Base-by-base conservation (phyloP, 1,284 basidiomycete genomes). In the Blastosporella zonata region DNA sequence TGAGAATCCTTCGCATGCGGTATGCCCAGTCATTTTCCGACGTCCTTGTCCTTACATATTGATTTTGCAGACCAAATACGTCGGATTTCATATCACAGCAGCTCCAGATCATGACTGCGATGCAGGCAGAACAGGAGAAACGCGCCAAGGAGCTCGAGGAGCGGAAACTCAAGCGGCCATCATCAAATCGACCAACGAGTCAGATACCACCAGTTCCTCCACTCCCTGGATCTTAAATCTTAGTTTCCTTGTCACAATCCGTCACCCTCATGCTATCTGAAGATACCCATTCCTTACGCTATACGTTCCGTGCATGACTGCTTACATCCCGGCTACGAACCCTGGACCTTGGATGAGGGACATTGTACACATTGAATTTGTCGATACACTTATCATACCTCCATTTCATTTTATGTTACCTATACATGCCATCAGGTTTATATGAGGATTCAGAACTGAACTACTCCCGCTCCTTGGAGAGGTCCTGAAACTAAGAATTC, bases 1-100 rank as follows among this genome's bases (percentile, higher is more conserved):
- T 97, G 76, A 77, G 92, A 47, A 95, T 97, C 58, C 73, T 97
- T 41, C 79, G 94, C 27, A 96, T 97, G 93, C 78, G 93, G 93
- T 92, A 60, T 42, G 82, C 70, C 10, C 23, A 9, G 29, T 31
- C 29, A 9, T 6, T 40, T 48, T 38, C 9, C 25, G 33, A 9
- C n/a, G 38, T 8, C 18, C 31, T 46, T 39, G 10, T 25, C 38
- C 8, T 21, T 40, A 48, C 39, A 53, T 44, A 50, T n/a, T 35
- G 45, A 43, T 12, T n/a, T 46, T 6, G 29, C 62, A 91, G 91
- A 59, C 75, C 84, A 13, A 82, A 84, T 23, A 94, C 93, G 6
- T 81, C 82, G 28, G 93, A 96, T 50, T 97, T 97, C 65, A 85
- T 97, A 55, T 79, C 87, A 0, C 91, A 94, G 62, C 93, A 96